A percentile compares a stretch with the other conserved stretches of the same genome.
phyloP scores from a whole-genome alignment of 2,329 filamentous ascomycete species.

The Fusarium sp. region DNA sequence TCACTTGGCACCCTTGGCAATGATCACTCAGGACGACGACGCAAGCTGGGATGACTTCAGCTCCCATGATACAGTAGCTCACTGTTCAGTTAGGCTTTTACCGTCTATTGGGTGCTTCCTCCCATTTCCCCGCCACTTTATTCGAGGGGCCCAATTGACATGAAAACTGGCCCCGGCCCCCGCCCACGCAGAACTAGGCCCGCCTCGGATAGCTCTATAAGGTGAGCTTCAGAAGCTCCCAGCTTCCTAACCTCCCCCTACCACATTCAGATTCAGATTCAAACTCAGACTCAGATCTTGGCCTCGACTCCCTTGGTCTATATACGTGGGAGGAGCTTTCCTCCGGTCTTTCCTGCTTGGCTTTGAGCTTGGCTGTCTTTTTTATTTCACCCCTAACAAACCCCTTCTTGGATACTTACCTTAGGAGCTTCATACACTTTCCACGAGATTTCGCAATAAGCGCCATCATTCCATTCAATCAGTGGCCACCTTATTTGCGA shows the following conservation, averaged over 20 bases:
- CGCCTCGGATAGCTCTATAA: not conserved
- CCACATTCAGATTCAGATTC: not conserved
- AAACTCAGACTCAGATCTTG: not conserved
- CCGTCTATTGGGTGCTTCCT: not conserved
- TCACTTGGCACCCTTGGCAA: not conserved
- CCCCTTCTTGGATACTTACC: not conserved
- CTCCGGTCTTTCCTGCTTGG: not conserved
- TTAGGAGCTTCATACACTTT: not conserved
- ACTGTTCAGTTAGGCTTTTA: not conserved
- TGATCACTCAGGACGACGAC: not conserved
- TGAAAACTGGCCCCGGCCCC: not conserved
- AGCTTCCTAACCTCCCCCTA: not conserved
- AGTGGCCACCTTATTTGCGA: not conserved
- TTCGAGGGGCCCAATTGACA: not conserved
- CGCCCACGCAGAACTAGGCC: not conserved
- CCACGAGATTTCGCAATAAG: not conserved
- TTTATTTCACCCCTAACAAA: not conserved
- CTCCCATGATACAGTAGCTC: not conserved
- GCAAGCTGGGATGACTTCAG: not conserved
- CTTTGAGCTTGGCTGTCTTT: not conserved
- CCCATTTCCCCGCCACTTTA: not conserved
- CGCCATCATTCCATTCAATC: not conserved
- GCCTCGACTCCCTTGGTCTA: not conserved
- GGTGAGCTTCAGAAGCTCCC: not conserved
- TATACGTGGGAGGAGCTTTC: not conserved